Evolutionary conservation across 2,329 filamentous ascomycete genomes (phyloP).

Genomic region (Penicillium sp.): DNA sequence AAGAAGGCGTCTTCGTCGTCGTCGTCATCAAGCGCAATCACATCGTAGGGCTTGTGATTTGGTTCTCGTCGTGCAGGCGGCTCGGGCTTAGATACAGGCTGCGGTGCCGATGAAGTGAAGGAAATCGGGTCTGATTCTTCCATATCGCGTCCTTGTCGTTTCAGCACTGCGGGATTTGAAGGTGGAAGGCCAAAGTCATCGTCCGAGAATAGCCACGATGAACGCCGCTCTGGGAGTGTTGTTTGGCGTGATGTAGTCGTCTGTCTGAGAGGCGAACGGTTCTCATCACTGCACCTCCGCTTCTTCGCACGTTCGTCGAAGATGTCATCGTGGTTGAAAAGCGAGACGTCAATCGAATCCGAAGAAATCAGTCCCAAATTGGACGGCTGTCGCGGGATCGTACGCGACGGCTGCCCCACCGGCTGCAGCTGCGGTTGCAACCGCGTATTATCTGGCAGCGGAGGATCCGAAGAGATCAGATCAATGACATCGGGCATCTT

Average conservation of each 20-base stretch:
- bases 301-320: conserved; percentile 32
- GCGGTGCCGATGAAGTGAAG: conserved; percentile 43
- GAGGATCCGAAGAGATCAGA: conserved; percentile 38
- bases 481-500: conserved; percentile 42
- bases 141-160: conserved; percentile 15
- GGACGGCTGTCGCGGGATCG: conserved; percentile 9
- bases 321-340: conserved; percentile 27
- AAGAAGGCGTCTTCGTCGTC: conserved; percentile 29
- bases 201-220: conserved; percentile 30
- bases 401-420: conserved; percentile 4
- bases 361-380: conserved; percentile 21
- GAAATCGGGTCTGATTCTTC: conserved; percentile 42
- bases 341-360: conserved; percentile 28
- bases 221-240: conserved; percentile 2
- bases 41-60: conserved; percentile 10
- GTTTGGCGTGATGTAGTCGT: conserved; percentile 1
- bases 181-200: conserved; percentile 26
- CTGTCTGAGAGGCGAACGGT: conserved; percentile 4
- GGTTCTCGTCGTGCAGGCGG: conserved; percentile 1
- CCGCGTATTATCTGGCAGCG: conserved; percentile 14
- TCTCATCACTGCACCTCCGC: conserved; percentile 29
- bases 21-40: conserved; percentile 39
- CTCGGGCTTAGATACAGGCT: conserved; percentile 15
- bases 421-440: conserved; percentile 14
- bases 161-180: conserved; percentile 5